Evolutionary conservation across 768 basidiomycete species (phyloP), one percentile per base, ranked within the genome.

Genomic region (Cystobasidiopsis lactophilus): DNA sequence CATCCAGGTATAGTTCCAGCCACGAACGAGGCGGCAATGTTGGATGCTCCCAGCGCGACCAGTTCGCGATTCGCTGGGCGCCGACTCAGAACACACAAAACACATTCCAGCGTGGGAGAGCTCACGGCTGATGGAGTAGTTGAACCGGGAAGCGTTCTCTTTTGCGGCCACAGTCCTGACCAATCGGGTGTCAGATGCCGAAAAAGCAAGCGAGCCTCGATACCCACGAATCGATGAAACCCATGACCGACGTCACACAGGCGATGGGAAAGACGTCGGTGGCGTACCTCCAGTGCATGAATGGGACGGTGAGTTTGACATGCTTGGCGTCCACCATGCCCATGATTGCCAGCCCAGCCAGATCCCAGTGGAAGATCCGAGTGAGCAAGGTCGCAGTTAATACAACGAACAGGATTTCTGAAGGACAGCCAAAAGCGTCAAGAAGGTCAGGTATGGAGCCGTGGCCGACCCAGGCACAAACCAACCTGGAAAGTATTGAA

Each of bases 111-210:
- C 29, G n/a, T 30, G 13, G 18, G n/a, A 30, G 16, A 26, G 16
- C 2, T 14, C 19, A 40, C 50, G 39, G 40, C 35, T 82, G 57
- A 96, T 82, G 0, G 82, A 75, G 64, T 95, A 80, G 2, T 84
- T 82, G 62, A 80, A 95, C 13, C 79, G 78, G 3, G 77, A 74
- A 0, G 77, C 77, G 55, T 82, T 89, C 65, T 95, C 88, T 62
- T 96, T 93, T 2, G 91, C 91, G 0, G 88, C 83, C 2, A 88
- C 85, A 56, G 93, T 86, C n/a, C n/a, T n/a, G n/a, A n/a, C n/a
- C n/a, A n/a, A n/a, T n/a, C n/a, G n/a, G n/a, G n/a, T n/a, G n/a
- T n/a, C n/a, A n/a, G n/a, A n/a, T n/a, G n/a, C n/a, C n/a, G n/a
- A n/a, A n/a, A n/a, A n/a, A n/a, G n/a, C n/a, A n/a, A n/a, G n/a